A percentile compares a stretch with the other conserved stretches of the same genome.
These are phyloP conservation scores for Lagenidium sp. DNA, from an alignment of 352 stramenopile genomes.

Conservation along the genomic window DNA sequence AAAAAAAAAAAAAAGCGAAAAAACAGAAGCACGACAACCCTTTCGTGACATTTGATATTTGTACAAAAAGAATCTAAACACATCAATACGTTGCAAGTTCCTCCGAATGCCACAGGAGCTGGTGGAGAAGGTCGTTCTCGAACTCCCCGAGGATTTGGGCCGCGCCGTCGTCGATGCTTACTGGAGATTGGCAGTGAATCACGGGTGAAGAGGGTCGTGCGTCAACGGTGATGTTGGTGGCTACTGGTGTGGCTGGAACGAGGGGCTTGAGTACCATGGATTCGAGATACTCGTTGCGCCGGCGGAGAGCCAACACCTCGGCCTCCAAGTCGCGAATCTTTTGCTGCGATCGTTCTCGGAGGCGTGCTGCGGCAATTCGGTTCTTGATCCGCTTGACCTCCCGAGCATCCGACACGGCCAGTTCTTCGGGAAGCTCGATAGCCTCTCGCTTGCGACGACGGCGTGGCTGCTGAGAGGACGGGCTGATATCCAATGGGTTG, in stretches of 20 bases:
- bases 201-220: slow-evolving; percentile 3
- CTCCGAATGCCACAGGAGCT: slow-evolving; percentile 19
- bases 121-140: slow-evolving; percentile 14
- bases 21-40: too few relatives aligned
- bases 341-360: slow-evolving; percentile 42
- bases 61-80: too few relatives aligned
- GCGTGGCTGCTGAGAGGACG: slow-evolving; percentile 11
- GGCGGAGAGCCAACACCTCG: slow-evolving; percentile 20
- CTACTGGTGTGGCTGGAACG: neutral
- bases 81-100: slow-evolving; percentile 1
- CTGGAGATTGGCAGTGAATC: slow-evolving; percentile 8
- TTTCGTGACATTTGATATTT: too few relatives aligned
- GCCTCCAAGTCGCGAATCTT: slow-evolving; percentile 27
- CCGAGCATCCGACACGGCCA: slow-evolving; percentile 18
- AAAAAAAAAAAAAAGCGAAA: too few relatives aligned
- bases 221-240: slow-evolving; percentile 2
- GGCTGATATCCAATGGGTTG: too few relatives aligned
- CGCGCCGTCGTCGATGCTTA: slow-evolving; percentile 7
- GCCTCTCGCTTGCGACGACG: slow-evolving; percentile 35
- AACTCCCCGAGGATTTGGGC: slow-evolving; percentile 12
- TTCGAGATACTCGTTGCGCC: slow-evolving; percentile 28
- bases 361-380: slow-evolving; percentile 27
- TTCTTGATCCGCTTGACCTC: slow-evolving; percentile 50
- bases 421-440: slow-evolving; percentile 31
- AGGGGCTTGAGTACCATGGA: slow-evolving; percentile 7